A percentile compares a stretch with the other conserved stretches of the same genome.
phyloP scores from a whole-genome alignment of 768 basidiomycete genomes.

The Leucocoprinus sp. region DNA sequence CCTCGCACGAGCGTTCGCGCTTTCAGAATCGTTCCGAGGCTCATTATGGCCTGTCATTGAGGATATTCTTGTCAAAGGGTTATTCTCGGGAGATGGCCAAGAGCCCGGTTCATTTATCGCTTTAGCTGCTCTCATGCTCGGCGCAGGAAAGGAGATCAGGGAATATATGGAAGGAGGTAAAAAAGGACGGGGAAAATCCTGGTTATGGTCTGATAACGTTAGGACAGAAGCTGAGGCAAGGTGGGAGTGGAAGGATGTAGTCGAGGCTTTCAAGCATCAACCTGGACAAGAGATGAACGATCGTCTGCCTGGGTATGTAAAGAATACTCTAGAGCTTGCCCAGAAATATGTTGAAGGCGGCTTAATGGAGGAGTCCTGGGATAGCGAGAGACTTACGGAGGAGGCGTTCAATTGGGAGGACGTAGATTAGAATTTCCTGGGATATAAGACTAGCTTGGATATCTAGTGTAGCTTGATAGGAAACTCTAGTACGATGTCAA shows the following conservation, averaged over 20 bases:
- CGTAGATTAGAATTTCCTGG: background rate
- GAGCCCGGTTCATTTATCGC: slow-evolving; percentile 14
- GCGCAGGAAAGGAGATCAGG: slow-evolving; percentile 12
- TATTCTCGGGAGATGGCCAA: slow-evolving; percentile 12
- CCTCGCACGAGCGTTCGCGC: slow-evolving; percentile 13
- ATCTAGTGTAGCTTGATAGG: no score
- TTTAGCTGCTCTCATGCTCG: slow-evolving; percentile 11
- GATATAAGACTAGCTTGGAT: background rate
- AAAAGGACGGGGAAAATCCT: slow-evolving; percentile 9
- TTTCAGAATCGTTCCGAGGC: slow-evolving; percentile 6
- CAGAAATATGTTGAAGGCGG: slow-evolving; percentile 10
- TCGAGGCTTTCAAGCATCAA: slow-evolving; percentile 7
- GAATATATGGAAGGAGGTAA: slow-evolving; percentile 9
- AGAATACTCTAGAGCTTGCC: slow-evolving; percentile 9
- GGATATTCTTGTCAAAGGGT: slow-evolving; percentile 12
- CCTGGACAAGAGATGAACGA: background rate
- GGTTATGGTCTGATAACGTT: slow-evolving; percentile 15
- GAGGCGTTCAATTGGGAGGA: slow-evolving; percentile 11
- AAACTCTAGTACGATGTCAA: background rate
- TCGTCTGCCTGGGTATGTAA: slow-evolving; percentile 11
- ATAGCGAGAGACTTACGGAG: slow-evolving; percentile 8
- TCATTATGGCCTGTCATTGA: slow-evolving; percentile 13
- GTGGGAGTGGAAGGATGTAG: slow-evolving; percentile 14
- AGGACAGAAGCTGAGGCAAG: slow-evolving; percentile 6
- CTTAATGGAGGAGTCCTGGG: slow-evolving; percentile 4